Conservation (phyloP, 2,329 filamentous ascomycete genomes). For the Xylariaceae sp. region DNA sequence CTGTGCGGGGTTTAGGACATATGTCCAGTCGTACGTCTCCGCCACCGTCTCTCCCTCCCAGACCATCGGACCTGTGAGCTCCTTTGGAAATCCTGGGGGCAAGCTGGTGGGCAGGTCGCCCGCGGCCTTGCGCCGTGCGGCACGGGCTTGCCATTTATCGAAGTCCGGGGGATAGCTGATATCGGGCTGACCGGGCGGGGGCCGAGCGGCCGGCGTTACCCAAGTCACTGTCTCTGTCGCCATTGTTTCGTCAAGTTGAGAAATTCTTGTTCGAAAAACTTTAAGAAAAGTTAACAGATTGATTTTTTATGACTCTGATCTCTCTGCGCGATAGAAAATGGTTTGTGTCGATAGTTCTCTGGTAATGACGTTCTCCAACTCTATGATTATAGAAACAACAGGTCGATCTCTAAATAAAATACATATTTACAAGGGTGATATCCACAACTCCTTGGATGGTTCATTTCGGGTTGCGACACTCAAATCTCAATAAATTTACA, state of each 20-base stretch:
- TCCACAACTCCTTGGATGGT: too few species aligned
- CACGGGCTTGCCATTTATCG: slow-evolving; percentile 49
- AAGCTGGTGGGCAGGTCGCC: slow-evolving; percentile 39
- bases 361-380: too few species aligned
- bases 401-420: too few species aligned
- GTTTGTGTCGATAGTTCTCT: too few species aligned
- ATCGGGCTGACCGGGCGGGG: slow-evolving; percentile 45
- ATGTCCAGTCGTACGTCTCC: slow-evolving; percentile 50
- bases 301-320: too few species aligned
- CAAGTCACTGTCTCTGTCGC: slow-evolving; percentile 20
- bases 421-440: too few species aligned
- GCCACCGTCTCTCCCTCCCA: slow-evolving; percentile 53
- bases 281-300: too few species aligned
- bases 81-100: slow-evolving; percentile 47
- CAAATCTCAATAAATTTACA: too few species aligned
- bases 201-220: slow-evolving; percentile 21
- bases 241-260: neutral
- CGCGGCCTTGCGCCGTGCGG: slow-evolving; percentile 39
- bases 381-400: too few species aligned
- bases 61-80: slow-evolving; percentile 48
- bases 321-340: too few species aligned
- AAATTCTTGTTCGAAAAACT: too few species aligned
- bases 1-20: slow-evolving; percentile 43
- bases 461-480: too few species aligned
- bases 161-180: slow-evolving; percentile 54